Conservation (phyloP, 805 yeast genomes). For the Kazachstania taianensis region DNA sequence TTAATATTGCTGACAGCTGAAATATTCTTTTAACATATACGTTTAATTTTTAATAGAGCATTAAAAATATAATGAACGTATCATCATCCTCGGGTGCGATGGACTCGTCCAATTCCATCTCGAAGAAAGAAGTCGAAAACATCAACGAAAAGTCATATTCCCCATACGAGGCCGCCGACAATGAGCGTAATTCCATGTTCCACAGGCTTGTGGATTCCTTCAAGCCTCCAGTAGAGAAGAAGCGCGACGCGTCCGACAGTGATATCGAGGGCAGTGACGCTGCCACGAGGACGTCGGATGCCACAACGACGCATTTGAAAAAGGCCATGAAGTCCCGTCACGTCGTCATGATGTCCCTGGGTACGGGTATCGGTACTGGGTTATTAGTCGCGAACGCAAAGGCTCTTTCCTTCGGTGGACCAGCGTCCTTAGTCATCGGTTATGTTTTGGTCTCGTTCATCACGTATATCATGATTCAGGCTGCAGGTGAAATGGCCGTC, state of each 20-base stretch:
- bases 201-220: conserved; percentile 18
- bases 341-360: conserved; percentile 66
- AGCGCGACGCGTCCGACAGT: neutral
- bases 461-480: conserved; percentile 46
- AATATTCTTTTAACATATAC: too few species aligned
- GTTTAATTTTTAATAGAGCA: too few species aligned
- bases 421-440: conserved; percentile 41
- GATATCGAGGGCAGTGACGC: conserved; percentile 9
- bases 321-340: conserved; percentile 33
- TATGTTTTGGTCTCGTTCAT: conserved; percentile 47
- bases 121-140: conserved; percentile 1
- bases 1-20: too few species aligned
- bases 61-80: too few species aligned
- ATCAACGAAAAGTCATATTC: conserved; percentile 3
- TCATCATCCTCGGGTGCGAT: too few species aligned
- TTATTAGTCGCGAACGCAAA: conserved; percentile 46
- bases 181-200: neutral
- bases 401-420: conserved; percentile 36
- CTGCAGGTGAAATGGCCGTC: conserved; percentile 38
- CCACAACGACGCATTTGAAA: conserved; percentile 9
- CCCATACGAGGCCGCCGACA: conserved; percentile 1
- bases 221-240: conserved; percentile 12
- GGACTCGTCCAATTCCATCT: conserved; percentile 1
- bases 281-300: conserved; percentile 5
- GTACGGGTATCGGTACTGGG: conserved; percentile 78